phyloP scores from a whole-genome alignment of 2,329 filamentous ascomycete species.

The Pseudomassariella vexata region DNA sequence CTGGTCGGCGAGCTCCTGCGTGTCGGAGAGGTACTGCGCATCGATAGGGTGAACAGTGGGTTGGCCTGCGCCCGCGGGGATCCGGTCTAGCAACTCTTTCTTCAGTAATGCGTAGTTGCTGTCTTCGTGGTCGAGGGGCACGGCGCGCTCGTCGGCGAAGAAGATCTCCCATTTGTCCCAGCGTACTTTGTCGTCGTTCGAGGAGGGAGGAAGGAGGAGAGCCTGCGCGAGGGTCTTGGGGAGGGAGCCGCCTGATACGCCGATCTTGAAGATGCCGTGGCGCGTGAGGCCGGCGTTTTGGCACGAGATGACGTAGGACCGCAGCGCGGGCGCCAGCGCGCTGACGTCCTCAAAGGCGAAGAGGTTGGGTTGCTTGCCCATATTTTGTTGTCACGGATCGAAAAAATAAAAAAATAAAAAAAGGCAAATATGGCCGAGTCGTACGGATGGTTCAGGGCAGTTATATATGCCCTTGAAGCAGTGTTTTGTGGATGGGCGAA shows the following conservation, averaged over 20 bases:
- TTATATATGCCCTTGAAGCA: no score
- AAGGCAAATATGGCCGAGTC: no score
- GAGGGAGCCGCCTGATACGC: constrained; percentile 88
- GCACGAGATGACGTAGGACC: constrained; percentile 73
- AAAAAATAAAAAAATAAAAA: no score
- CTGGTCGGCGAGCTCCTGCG: constrained; percentile 86
- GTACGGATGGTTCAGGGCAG: no score
- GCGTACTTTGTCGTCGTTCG: constrained; percentile 57
- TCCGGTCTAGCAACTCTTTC: constrained; percentile 80
- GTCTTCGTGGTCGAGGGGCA: constrained; percentile 84
- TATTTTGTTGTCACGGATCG: no score
- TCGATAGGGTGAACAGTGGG: constrained; percentile 81
- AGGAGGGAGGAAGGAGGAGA: constrained; percentile 54
- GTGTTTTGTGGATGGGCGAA: no score
- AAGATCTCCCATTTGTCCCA: constrained; percentile 96
- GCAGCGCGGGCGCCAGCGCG: constrained; percentile 69
- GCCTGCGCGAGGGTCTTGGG: constrained; percentile 83
- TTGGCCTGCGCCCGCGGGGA: constrained; percentile 59
- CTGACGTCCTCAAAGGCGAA: constrained; percentile 71
- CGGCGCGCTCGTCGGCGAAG: constrained; percentile 95
- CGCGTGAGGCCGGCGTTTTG: constrained; percentile 76
- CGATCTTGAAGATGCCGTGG: constrained; percentile 83
- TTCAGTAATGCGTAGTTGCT: constrained; percentile 92
- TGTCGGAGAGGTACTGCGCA: constrained; percentile 57
- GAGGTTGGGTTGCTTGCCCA: constrained; percentile 62